Base-by-base conservation (phyloP, 305 asterid species). In the Fraxinus baroniana region DNA sequence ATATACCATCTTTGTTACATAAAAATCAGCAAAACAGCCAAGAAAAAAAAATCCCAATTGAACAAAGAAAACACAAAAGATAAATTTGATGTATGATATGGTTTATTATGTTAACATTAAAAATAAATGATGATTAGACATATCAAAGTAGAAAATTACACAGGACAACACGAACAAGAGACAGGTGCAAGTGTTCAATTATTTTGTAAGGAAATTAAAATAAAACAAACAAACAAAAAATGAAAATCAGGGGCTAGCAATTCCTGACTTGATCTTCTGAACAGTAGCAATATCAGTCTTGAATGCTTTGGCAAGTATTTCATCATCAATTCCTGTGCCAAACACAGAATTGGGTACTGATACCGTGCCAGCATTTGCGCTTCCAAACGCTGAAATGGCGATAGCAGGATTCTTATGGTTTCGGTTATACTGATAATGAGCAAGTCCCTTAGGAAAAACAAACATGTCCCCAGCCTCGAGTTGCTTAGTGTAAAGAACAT, bases 401-500 rank as follows among this genome's bases (percentile, higher is more conserved):
- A 37, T 22, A 2, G 83, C 74, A 0, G 77, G 24, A 15, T 78
- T 60, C 3, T 35, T 10, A 32, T 44, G 37, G 52, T 71, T 18
- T 10, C 18, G 33, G 35, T 79, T 84, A 24, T 64, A 83, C 75
- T 81, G 85, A 64, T 83, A 81, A 81, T 81, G 85, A 26, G 78
- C 82, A 4, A 86, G 86, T 52, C 86, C 89, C 60, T 84, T 77
- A 0, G 83, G 87, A 41, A 87, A 87, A 77, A 84, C 71, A 35
- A 84, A 82, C 77, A 77, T 0, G 44, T 84, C 86, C 1, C 83
- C 80, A 0, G n/a, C 0, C 64, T 57, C 71, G 17, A 84, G 78
- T 8, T 77, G 73, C 36, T 39, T 33, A 8, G 49, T n/a, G 30
- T 75, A 26, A 33, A 60, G 77, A 49, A 74, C 32, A 2, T 60